These are phyloP conservation scores for Kandelia obovata DNA, from an alignment of 345 rosid genomes.

Conservation along the genomic window DNA sequence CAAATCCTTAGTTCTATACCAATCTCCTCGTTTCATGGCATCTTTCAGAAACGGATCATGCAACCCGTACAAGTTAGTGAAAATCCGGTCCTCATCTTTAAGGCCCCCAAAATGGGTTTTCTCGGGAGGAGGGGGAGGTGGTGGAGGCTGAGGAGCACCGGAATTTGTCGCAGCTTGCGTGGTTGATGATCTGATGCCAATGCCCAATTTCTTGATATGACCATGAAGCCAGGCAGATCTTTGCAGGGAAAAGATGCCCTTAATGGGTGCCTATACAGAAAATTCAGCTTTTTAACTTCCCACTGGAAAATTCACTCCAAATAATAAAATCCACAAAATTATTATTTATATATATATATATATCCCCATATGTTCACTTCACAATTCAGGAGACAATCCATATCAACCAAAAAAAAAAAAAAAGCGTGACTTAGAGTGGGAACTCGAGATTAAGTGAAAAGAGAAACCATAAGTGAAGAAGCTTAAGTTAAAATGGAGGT, in stretches of 20 bases:
- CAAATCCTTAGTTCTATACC: slow-evolving; percentile 94
- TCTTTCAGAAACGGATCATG: slow-evolving; percentile 96
- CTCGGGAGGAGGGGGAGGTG: slow-evolving; percentile 79
- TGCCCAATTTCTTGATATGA: slow-evolving; percentile 40
- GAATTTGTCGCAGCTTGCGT: slow-evolving; percentile 70
- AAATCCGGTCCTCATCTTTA: slow-evolving; percentile 92
- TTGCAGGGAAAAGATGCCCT: slow-evolving; percentile 64
- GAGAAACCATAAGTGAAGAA: too few relatives aligned
- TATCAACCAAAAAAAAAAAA: background rate
- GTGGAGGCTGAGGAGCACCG: slow-evolving; percentile 44
- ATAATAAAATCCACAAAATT: background rate
- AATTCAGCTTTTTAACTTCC: background rate
- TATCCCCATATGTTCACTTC: too few relatives aligned
- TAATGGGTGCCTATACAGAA: slow-evolving; percentile 63
- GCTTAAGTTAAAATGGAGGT: background rate
- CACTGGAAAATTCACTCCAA: background rate
- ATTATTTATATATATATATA: too few relatives aligned
- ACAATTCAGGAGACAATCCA: too few relatives aligned
- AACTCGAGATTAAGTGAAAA: too few relatives aligned
- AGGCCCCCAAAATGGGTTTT: slow-evolving; percentile 96
- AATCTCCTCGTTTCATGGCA: slow-evolving; percentile 93
- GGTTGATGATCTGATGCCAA: slow-evolving; percentile 60
- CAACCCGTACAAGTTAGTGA: slow-evolving; percentile 85
- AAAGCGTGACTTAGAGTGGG: background rate
- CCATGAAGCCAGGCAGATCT: slow-evolving; percentile 44